Conservation (phyloP, 2,329 filamentous ascomycete genomes). For the Fulvia fulva region DNA sequence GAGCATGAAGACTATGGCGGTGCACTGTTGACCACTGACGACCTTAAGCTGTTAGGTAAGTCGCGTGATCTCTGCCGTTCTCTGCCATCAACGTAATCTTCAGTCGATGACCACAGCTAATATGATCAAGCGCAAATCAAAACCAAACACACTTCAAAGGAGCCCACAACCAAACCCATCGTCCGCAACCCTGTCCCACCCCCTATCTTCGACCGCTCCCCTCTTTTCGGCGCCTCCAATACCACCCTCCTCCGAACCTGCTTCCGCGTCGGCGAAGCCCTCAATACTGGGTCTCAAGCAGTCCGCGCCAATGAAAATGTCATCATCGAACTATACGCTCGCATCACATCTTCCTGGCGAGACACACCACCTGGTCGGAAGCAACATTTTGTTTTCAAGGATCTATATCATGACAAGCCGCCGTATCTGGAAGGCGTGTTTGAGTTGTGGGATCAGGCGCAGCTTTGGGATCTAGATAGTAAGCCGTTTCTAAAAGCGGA, state of each 20-base stretch:
- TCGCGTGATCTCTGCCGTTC: neutral
- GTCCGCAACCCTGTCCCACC: constrained; percentile 50
- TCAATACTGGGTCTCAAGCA: constrained; percentile 47
- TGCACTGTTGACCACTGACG: constrained; percentile 25
- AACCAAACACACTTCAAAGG: neutral
- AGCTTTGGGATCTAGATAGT: constrained; percentile 45
- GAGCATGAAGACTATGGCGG: constrained; percentile 31
- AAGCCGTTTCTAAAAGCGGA: constrained; percentile 37
- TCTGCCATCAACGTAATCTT: neutral
- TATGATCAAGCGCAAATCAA: constrained; percentile 2
- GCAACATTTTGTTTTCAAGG: constrained; percentile 62
- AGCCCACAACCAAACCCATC: constrained; percentile 40
- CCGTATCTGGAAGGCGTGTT: constrained; percentile 51
- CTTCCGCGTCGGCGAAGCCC: constrained; percentile 41
- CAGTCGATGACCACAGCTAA: neutral
- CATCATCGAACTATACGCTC: constrained; percentile 61
- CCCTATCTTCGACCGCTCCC: constrained; percentile 49
- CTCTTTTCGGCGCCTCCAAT: constrained; percentile 51
- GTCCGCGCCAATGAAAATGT: constrained; percentile 47
- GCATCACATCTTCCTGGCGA: constrained; percentile 55
- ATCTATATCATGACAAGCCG: constrained; percentile 57
- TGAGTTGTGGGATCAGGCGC: constrained; percentile 43
- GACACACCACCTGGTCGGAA: constrained; percentile 41
- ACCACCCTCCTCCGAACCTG: constrained; percentile 3
- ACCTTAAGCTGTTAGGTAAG: constrained; percentile 25